These are phyloP conservation scores for Fusarium pseudoanthophilum DNA, from an alignment of 2,329 filamentous ascomycete genomes.

Conservation along the genomic window DNA sequence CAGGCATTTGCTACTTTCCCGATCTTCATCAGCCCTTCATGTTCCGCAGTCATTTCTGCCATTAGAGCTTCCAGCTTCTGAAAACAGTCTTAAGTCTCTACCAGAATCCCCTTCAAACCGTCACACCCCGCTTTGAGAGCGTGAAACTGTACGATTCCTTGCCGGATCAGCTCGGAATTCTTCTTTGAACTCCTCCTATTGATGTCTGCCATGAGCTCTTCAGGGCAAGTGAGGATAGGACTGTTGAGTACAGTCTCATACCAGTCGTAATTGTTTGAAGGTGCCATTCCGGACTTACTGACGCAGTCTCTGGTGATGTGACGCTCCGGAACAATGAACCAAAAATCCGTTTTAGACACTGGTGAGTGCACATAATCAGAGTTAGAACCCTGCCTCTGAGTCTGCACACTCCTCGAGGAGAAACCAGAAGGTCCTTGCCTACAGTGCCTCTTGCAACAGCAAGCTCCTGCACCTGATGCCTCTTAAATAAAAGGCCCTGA, in stretches of 20 bases:
- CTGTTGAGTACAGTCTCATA: conserved; percentile 43
- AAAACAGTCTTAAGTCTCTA: accelerated
- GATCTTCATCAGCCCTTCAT: accelerated
- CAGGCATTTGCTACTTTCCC: neutral
- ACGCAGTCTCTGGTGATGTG: conserved; percentile 36
- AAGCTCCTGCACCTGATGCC: neutral
- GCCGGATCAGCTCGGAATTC: neutral
- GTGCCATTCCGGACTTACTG: conserved; percentile 20
- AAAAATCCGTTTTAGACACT: conserved; percentile 26
- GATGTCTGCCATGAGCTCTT: conserved; percentile 16
- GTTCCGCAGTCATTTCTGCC: accelerated
- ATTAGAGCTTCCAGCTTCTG: neutral
- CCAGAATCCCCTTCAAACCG: accelerated
- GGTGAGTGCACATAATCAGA: neutral
- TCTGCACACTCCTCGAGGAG: too few species aligned
- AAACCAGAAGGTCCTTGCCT: too few species aligned
- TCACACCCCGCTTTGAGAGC: neutral
- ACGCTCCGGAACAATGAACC: conserved; percentile 34
- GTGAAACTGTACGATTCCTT: neutral
- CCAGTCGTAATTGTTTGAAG: conserved; percentile 39
- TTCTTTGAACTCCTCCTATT: accelerated
- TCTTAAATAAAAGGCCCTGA: neutral
- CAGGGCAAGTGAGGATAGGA: conserved; percentile 31
- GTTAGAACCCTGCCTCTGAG: too few species aligned
- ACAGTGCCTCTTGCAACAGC: neutral